Base-by-base conservation (phyloP, 257 asterid species). In the Orobanche coerulescens region DNA sequence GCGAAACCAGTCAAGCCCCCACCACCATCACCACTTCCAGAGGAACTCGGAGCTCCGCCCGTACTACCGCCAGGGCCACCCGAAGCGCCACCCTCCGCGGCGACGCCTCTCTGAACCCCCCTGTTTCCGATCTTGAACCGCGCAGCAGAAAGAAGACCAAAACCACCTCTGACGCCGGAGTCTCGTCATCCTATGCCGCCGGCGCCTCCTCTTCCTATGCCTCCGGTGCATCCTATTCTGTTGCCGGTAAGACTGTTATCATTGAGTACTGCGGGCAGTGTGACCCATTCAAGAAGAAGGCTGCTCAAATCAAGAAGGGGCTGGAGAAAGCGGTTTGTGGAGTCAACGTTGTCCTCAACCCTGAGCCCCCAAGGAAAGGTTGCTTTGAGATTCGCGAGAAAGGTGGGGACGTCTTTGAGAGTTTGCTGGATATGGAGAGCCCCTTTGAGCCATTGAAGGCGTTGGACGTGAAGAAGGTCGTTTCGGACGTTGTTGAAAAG, bases 341-440 rank as follows among this genome's bases (percentile, higher is more conserved):
- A 1, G 59, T 82, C 20, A 69, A 66, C 7, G 79, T 82, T n/a
- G 65, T 75, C 43, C 22, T 82, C 64, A 81, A 81, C 75, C 88
- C 84, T 2, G 76, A 30, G 49, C 0, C 11, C 1, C 40, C 63
- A 1, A 57, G 49, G 63, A 13, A 57, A 11, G 63, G 63, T n/a
- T 58, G 49, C 64, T 58, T 58, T 8, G 64, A 58, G 64, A 37
- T 58, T 37, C 64, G 64, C 10, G 64, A 58, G 10, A 20, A 58
- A 12, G 64, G 22, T 7, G 33, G 50, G 1, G 49, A 20, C 6
- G 9, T 22, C 20, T 58, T 36, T 1, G 34, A 19, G 34, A 37
- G 64, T 11, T 13, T 37, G 20, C 0, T 19, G 19, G 64, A 37
- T 58, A 6, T 37, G 48, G 20, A 56, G 33, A 19, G 1, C 1